Evolutionary conservation across 2,329 filamentous ascomycete species (phyloP), one percentile per base, ranked within the genome.

Genomic region (Curvularia sp.): DNA sequence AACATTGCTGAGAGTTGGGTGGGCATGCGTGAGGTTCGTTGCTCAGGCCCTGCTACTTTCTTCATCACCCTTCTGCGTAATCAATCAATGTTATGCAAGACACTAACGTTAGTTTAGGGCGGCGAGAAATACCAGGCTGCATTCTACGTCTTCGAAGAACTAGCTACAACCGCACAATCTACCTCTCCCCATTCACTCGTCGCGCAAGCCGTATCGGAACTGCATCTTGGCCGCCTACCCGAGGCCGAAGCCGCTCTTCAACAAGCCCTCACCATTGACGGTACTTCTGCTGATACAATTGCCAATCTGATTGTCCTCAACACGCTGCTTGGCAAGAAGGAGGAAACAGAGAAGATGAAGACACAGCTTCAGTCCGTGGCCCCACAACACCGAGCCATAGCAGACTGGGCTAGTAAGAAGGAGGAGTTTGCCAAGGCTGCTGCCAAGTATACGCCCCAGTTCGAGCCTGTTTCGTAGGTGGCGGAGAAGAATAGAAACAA

Each of bases 1-100:
- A 98, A 99, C 78, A 80, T 99, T 65, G 93, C 93, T 7, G 95
- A 99, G 80, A 92, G 92, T 7, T 99, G 94, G 95, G 91, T 97
- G 63, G 93, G 93, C 28, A 79, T 98, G 78, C 85, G 95, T 77
- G 83, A 94, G 78, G 92, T 95, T 85, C 62, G 85, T 80, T 42
- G 35, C 24, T 41, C n/a, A 28, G 33, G 15, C 12, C 33, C 33
- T 35, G 15, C 15, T 3, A n/a, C 35, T 15, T 7, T 33, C 22
- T 5, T 6, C 24, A 5, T 24, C 15, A 22, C 24, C 26, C 53
- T 47, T 20, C 22, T 41, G 46, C 81, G 58, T 60, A 46, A 49
- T 10, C 35, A 6, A 18, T 30, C 53, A 26, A 61, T 5, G 30
- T 33, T 33, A 12, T 30, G 8, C 44, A 22, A 35, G 30, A 22